Evolutionary conservation across 768 basidiomycete species (phyloP), one percentile per base, ranked within the genome.

Genomic region (Tulasnella sp.): DNA sequence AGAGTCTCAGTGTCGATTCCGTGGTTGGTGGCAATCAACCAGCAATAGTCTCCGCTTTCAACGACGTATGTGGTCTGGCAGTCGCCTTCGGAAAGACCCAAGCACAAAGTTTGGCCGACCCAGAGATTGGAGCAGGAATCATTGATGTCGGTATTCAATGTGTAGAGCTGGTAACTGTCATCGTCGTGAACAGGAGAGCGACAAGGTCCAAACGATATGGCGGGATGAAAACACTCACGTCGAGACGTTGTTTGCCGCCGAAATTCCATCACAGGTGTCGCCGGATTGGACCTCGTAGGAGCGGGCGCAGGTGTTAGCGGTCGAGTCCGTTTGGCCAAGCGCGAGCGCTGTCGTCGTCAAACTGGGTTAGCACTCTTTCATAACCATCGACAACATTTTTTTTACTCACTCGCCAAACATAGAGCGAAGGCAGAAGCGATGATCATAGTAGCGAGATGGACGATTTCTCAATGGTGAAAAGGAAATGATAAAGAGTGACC

Each of bases 161-260:
- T 87, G 6, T 91, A 90, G 76, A 95, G 90, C 85, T 95, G 94
- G 87, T 91, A 94, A 14, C 93, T 94, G 77, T 73, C 83, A 84
- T 74, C 52, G 9, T 9, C 27, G 10, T 18, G 82, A 78, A 68
- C 77, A 79, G 79, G 85, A 84, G 85, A 80, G 24, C 34, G 62
- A 68, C 1, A 12, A 0, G 16, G 27, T 68, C 27, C 3, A 36
- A 34, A 16, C 27, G 31, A 71, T 36, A 48, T 72, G 72, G 27
- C 71, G 76, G 19, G 21, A n/a, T n/a, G 12, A 10, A 12, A 14
- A 27, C 27, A 85, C 90, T 76, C 81, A 92, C 91, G 91, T 91
- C 52, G 92, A 92, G 81, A 88, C 90, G 76, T 90, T 88, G 82
- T 91, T 82, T 27, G 87, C 83, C 46, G 89, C 88, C 81, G 91